Conservation (phyloP, 2,329 filamentous ascomycete species). For the Epichloe elymi region DNA sequence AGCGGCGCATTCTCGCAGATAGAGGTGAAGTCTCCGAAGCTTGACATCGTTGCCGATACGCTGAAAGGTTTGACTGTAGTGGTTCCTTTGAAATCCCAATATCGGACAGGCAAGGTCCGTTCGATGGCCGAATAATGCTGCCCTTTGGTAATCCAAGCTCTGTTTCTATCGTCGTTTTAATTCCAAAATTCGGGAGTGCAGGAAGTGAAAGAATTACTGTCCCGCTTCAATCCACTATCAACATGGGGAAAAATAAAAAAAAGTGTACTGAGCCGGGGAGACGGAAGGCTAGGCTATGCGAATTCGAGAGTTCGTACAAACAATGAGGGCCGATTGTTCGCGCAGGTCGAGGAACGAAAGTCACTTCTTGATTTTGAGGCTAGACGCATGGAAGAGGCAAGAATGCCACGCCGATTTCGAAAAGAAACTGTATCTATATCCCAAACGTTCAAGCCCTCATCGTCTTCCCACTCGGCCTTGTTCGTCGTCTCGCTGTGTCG, state of each 20-base stretch:
- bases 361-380: neutral
- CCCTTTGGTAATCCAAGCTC: neutral
- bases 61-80: neutral
- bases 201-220: no score
- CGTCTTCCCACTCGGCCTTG: neutral
- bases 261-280: neutral
- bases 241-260: neutral
- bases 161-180: neutral
- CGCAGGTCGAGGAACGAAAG: neutral
- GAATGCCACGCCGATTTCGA: neutral
- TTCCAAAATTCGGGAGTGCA: neutral
- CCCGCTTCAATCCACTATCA: neutral
- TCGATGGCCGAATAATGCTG: neutral
- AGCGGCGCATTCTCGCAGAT: constrained; percentile 79
- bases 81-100: neutral
- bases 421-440: neutral
- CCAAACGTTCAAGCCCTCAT: neutral
- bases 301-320: neutral
- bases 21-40: constrained; percentile 79
- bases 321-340: neutral
- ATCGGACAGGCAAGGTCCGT: neutral
- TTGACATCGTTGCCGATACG: constrained; percentile 44
- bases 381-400: neutral
- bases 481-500: neutral
- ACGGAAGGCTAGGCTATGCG: neutral